These are phyloP conservation scores for Pinus taeda DNA, from an alignment of 75 land plant genomes.

Conservation along the genomic window DNA sequence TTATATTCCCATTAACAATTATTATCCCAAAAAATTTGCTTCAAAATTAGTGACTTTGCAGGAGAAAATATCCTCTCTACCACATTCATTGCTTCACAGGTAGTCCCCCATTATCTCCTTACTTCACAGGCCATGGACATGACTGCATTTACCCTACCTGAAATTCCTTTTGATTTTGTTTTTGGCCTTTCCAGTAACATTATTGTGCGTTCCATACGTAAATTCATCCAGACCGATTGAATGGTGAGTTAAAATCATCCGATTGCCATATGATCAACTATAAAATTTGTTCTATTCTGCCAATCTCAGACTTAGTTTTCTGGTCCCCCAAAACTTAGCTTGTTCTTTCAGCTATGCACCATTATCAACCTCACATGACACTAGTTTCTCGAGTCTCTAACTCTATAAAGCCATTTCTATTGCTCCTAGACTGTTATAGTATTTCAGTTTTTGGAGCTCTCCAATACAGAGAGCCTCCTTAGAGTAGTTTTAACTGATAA, in stretches of 20 bases:
- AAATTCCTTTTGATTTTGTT: background rate
- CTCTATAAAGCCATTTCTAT: background rate
- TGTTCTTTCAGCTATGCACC: too few relatives aligned
- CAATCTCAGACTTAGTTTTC: background rate
- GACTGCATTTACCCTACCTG: background rate
- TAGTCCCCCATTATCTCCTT: background rate
- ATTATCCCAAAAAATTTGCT: too few relatives aligned
- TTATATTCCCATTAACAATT: too few relatives aligned
- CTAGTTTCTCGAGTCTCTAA: background rate
- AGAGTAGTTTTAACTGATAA: background rate
- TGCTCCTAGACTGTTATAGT: background rate
- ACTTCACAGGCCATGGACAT: too few relatives aligned
- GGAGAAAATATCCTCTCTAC: too few relatives aligned
- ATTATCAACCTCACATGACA: background rate
- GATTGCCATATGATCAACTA: slow-evolving; percentile 1
- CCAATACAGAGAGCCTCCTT: background rate
- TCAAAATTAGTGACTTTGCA: too few relatives aligned
- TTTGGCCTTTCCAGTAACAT: background rate
- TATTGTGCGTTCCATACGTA: background rate
- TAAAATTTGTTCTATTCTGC: background rate
- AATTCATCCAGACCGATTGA: background rate
- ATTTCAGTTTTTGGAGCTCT: too few relatives aligned
- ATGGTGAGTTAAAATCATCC: background rate
- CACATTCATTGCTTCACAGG: too few relatives aligned
- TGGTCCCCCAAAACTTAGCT: background rate